Base-by-base conservation (phyloP, 306 rosid genomes). In the Myrica gale region DNA sequence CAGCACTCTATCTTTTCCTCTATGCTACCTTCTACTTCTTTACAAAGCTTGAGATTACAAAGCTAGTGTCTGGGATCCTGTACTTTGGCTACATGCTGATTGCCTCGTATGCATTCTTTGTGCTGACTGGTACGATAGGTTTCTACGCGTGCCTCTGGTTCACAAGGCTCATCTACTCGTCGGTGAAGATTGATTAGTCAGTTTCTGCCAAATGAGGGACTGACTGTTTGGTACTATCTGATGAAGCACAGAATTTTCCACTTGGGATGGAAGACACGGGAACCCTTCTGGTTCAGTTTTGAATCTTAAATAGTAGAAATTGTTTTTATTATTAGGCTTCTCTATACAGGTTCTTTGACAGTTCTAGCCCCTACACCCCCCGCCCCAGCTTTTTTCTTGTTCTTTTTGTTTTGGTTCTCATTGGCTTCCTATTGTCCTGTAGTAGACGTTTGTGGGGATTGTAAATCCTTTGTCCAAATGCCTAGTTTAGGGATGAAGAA, bases 81-180 rank as follows among this genome's bases (percentile, higher is more conserved):
- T 93, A 89, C 82, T 93, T 93, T 19, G 98, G 97, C 47, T 91
- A 91, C 83, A 93, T 93, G 97, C 78, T 93, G 77, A 93, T 93
- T 69, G 96, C 84, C 74, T 93, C 98, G 0, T 91, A 85, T 42
- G 88, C 89, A 5, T 93, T 93, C 88, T 93, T 93, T 4, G 93
- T 93, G 50, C 80, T 93, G 69, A 91, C 98, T 4, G 98, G 98
- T 68, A 89, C 97, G 46, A 87, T 93, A 16, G 98, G 97, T 55
- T 93, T 93, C 91, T 94, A 86, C 32, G 92, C 98, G 0, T 91
- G 98, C 82, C 92, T 89, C 78, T 92, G 91, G 97, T 94, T 94
- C 81, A 86, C 87, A 0, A 86, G 91, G 82, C 90, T 91, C 82
- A 94, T 94, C 81, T 94, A 94, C 75, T 90, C 96, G 9, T 94